Evolutionary conservation across 2,329 filamentous ascomycete genomes (phyloP), one percentile per base, ranked within the genome.

Genomic region (Stagonosporopsis chrysanthemi): DNA sequence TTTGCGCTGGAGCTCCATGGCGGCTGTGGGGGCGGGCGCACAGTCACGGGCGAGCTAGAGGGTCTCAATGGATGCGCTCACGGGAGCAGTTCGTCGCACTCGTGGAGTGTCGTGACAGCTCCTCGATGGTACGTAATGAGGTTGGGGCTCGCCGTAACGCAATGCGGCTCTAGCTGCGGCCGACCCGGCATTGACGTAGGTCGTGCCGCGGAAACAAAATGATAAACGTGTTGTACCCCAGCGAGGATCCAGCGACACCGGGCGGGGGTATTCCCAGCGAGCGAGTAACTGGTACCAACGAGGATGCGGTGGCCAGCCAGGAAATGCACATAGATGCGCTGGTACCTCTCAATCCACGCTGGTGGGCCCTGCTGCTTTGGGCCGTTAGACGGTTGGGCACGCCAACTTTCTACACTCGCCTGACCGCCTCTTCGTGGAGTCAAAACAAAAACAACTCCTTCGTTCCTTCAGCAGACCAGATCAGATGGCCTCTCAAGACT

Each of bases 1-100:
- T 78, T 90, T 84, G 79, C 92, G 87, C 76, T 90, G 88, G 73
- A 94, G 85, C 72, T 89, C 88, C 76, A 80, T 80, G 63, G 65
- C 64, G 63, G 47, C 51, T 56, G 59, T 45, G 51, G 63, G 54
- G 58, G 56, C 56, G 55, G 63, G 70, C 66, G 67, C 70, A 66
- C 67, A 66, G 71, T 70, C 71, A 60, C 63, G 49, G 54, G 46
- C 44, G 7, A 19, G 35, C 49, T 28, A 14, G 15, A 9, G 23
- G 31, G 23, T 28, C 45, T 46, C 54, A 47, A 43, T 51, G 35
- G 23, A 42, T 49, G 40, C 49, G 45, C 56, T 45, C 46, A 40
- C 35, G 28, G 54, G 60, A 49, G 55, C 60, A 44, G 35, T 63
- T 63, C 33, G 39, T 59, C 52, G 59, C 68, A 66, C 66, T 66